phyloP scores from a whole-genome alignment of 805 yeast species.

The Nadsonia fulvescens region DNA sequence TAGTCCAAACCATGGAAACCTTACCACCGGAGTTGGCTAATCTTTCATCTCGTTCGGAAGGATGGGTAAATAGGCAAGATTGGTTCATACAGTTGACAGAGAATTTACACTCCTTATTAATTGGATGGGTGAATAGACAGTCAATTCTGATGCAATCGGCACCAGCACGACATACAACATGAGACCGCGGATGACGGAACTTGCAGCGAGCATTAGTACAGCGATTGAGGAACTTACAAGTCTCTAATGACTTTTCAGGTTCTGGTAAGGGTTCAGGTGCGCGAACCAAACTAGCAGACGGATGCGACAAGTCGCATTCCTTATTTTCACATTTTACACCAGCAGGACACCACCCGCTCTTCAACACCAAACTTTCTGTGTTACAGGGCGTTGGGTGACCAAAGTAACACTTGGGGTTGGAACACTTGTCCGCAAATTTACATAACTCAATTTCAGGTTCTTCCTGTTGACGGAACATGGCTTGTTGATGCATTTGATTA shows the following conservation, averaged over 20 bases:
- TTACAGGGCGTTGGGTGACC: slow-evolving; percentile 88
- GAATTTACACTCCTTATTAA: slow-evolving; percentile 62
- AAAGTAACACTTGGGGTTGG: slow-evolving; percentile 66
- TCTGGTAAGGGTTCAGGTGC: slow-evolving; percentile 14
- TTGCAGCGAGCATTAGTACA: slow-evolving; percentile 71
- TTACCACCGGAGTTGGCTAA: no score
- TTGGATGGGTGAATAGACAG: slow-evolving; percentile 71
- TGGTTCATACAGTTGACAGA: slow-evolving; percentile 58
- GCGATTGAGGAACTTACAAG: slow-evolving; percentile 60
- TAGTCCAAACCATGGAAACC: no score
- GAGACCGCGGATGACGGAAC: slow-evolving; percentile 66
- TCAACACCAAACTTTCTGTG: no score
- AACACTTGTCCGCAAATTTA: slow-evolving; percentile 59
- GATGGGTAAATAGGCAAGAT: slow-evolving; percentile 61
- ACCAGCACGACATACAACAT: slow-evolving; percentile 68
- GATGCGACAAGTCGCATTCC: slow-evolving; percentile 65
- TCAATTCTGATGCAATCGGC: slow-evolving; percentile 59
- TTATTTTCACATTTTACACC: slow-evolving; percentile 63
- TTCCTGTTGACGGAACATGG: slow-evolving; percentile 41
- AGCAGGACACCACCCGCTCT: no score
- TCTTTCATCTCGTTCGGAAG: no score
- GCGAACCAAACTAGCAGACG: slow-evolving; percentile 43
- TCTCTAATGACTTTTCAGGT: slow-evolving; percentile 46
- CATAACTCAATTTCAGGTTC: slow-evolving; percentile 30
- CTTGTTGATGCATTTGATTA: slow-evolving; percentile 2